Conservation (phyloP, 768 basidiomycete genomes). For the Tylopilus balloui region DNA sequence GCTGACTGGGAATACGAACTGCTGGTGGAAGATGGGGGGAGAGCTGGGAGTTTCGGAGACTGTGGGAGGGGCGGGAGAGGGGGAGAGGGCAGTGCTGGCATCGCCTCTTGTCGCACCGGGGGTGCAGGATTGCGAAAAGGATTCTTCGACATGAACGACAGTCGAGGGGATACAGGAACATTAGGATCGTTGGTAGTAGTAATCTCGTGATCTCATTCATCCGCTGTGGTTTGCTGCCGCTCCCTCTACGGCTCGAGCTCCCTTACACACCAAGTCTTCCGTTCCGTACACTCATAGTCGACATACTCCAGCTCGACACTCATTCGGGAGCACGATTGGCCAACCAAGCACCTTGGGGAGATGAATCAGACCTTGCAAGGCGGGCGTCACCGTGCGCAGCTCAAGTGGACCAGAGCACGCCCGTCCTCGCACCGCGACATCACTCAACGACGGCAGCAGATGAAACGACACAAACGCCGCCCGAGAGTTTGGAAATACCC, state of each 20-base stretch:
- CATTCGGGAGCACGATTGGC: constrained; percentile 9
- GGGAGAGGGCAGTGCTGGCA: constrained; percentile 1
- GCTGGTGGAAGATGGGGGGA: not conserved
- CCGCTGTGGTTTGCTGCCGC: not conserved
- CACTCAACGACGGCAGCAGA: constrained; percentile 12
- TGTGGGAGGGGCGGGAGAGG: constrained; percentile 5
- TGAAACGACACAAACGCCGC: constrained; percentile 16
- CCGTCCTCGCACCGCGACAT: constrained; percentile 11
- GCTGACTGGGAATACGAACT: not conserved
- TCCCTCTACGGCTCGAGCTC: constrained; percentile 15
- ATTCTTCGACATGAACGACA: constrained; percentile 22
- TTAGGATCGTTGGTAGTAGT: too few relatives aligned
- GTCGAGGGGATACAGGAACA: too few relatives aligned
- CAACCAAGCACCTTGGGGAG: constrained; percentile 1
- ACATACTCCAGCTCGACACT: constrained; percentile 11
- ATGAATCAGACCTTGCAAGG: constrained; percentile 14
- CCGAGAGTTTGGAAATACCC: constrained; percentile 7
- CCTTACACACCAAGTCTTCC: constrained; percentile 6
- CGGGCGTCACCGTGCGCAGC: constrained; percentile 7
- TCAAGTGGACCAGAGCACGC: constrained; percentile 10
- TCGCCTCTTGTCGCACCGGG: not conserved
- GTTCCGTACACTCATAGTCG: constrained; percentile 2
- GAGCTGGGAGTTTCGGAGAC: not conserved
- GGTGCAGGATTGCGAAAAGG: constrained; percentile 12
- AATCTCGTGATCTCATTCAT: too few relatives aligned